Conservation (phyloP, 768 basidiomycete genomes). For the Agrocybe pediades region DNA sequence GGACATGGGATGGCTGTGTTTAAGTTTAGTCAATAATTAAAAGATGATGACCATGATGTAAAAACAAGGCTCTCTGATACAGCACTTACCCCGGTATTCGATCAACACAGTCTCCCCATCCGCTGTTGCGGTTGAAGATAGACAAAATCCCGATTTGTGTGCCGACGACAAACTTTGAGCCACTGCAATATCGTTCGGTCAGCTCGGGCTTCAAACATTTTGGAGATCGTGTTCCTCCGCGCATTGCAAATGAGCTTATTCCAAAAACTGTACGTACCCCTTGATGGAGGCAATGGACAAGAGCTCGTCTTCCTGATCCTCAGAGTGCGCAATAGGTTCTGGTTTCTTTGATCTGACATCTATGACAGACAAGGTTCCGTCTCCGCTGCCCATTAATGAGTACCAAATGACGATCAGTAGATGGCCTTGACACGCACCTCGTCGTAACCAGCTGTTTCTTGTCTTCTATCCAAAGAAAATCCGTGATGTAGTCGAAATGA, state of each 20-base stretch:
- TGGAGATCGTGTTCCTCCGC: neutral
- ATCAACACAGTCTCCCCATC: constrained; percentile 93
- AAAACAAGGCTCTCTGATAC: too few relatives aligned
- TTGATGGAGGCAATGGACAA: constrained; percentile 86
- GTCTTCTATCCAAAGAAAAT: constrained; percentile 84
- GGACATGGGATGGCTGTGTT: constrained; percentile 80
- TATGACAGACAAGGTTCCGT: constrained; percentile 91
- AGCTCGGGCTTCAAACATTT: neutral
- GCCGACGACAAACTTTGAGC: constrained; percentile 83
- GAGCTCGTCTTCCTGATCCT: constrained; percentile 95
- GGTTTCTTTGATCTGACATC: constrained; percentile 84
- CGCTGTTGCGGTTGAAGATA: constrained; percentile 84
- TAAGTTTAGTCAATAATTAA: constrained; percentile 9
- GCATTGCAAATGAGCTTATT: neutral
- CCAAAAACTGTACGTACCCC: constrained; percentile 51
- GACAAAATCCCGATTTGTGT: constrained; percentile 89
- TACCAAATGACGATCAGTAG: neutral
- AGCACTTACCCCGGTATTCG: constrained; percentile 75
- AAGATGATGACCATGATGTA: neutral
- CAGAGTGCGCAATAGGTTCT: constrained; percentile 82
- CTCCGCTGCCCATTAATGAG: constrained; percentile 58
- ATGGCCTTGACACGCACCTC: constrained; percentile 60
- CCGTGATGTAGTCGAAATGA: constrained; percentile 94
- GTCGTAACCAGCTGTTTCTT: constrained; percentile 86
- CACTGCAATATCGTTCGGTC: constrained; percentile 38